phyloP scores from a whole-genome alignment of 192 early-diverging fungal genomes.

The Fimicolochytrium jonesii region DNA sequence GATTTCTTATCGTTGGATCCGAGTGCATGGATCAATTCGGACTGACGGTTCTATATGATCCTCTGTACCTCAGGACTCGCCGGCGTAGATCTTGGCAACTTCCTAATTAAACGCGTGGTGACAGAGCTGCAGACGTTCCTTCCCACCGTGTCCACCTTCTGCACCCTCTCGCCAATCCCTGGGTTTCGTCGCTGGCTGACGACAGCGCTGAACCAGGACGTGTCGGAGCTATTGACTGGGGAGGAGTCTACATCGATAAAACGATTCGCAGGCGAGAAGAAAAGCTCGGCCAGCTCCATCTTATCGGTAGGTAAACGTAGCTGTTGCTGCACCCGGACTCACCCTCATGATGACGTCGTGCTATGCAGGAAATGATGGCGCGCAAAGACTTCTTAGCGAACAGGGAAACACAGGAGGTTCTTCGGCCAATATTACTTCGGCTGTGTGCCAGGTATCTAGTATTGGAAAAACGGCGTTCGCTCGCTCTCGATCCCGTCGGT shows the following conservation, averaged over 20 bases:
- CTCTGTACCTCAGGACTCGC: conserved; percentile 50
- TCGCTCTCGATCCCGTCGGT: conserved; percentile 82
- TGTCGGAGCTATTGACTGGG: conserved; percentile 35
- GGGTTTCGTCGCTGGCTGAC: conserved; percentile 79
- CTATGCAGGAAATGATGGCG: conserved; percentile 11
- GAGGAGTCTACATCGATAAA: conserved; percentile 17
- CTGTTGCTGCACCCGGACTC: too few relatives aligned
- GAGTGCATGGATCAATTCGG: neutral
- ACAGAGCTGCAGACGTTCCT: conserved; percentile 65
- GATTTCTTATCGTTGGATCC: conserved; percentile 1
- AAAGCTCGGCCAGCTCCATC: too few relatives aligned
- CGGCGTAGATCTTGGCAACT: conserved; percentile 88
- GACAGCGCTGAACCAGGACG: conserved; percentile 29
- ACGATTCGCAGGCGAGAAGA: too few relatives aligned
- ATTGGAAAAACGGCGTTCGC: conserved; percentile 57
- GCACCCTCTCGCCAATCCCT: conserved; percentile 88
- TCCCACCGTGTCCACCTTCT: conserved; percentile 73
- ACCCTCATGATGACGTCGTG: too few relatives aligned
- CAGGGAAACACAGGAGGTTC: conserved; percentile 15
- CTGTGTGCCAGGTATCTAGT: conserved; percentile 63
- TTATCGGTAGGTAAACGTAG: too few relatives aligned
- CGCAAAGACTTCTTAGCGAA: too few relatives aligned
- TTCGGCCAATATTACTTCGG: conserved; percentile 58
- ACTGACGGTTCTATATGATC: neutral
- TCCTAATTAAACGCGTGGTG: conserved; percentile 82